These are phyloP conservation scores for Suhomyces coccinellae DNA, from an alignment of 1,139 yeast species.

Conservation along the genomic window DNA sequence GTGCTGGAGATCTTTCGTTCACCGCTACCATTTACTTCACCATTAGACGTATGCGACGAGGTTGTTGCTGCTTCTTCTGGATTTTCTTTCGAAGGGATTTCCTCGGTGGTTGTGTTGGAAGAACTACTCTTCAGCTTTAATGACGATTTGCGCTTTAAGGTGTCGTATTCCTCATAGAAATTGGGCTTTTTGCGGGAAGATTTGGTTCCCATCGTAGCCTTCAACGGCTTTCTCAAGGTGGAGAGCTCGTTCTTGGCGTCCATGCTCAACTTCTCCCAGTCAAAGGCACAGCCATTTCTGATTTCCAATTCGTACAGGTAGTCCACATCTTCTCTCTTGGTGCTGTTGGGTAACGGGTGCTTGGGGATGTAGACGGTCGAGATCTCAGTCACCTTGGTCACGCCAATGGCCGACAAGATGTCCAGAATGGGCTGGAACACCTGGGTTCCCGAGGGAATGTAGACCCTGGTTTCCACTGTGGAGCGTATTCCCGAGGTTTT, in stretches of 20 bases:
- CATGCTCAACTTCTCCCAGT: constrained; percentile 10
- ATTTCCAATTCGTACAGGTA: constrained; percentile 10
- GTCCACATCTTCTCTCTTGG: constrained; percentile 7
- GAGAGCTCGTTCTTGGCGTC: constrained; percentile 9
- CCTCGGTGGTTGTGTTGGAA: background rate
- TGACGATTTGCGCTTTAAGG: constrained; percentile 1
- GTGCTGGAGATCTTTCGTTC: background rate
- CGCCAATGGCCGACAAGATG: constrained; percentile 8
- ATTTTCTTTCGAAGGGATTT: background rate
- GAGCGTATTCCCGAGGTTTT: constrained; percentile 11
- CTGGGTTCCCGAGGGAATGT: constrained; percentile 8
- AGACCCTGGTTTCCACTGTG: constrained; percentile 9
- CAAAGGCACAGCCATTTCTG: constrained; percentile 12
- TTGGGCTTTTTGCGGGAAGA: constrained; percentile 2
- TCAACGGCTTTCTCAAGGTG: constrained; percentile 7
- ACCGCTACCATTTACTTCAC: background rate
- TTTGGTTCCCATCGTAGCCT: background rate
- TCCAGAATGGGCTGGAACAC: constrained; percentile 12
- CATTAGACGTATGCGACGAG: background rate
- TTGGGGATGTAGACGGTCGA: constrained; percentile 10
- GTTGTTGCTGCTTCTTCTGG: background rate
- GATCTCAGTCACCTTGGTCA: constrained; percentile 8
- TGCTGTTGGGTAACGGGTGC: constrained; percentile 9
- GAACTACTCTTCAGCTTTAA: too few species aligned
- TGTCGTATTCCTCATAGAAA: constrained; percentile 10